These are phyloP conservation scores for Arabidopsis arenosa DNA, from an alignment of 345 rosid species.

Conservation along the genomic window DNA sequence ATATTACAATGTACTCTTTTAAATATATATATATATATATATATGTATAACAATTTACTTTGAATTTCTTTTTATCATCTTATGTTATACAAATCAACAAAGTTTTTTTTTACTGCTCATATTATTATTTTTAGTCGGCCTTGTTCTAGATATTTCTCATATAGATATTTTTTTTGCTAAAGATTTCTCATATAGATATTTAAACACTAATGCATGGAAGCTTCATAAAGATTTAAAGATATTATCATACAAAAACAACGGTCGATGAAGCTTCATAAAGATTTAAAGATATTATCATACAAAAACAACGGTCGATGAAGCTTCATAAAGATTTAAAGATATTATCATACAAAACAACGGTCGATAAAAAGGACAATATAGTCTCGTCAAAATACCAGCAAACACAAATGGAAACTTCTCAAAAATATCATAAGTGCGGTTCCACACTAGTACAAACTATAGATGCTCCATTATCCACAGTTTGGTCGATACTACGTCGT, in stretches of 20 bases:
- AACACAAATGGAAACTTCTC: constrained; percentile 32
- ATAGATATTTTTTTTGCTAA: constrained; percentile 30
- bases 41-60: too few relatives aligned
- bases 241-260: too few relatives aligned
- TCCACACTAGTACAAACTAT: constrained; percentile 58
- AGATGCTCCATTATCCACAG: constrained; percentile 59
- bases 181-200: constrained; percentile 35
- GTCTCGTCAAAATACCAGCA: background rate
- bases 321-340: constrained; percentile 9
- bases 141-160: constrained; percentile 37
- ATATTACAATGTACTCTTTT: constrained; percentile 1
- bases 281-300: constrained; percentile 8
- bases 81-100: background rate
- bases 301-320: constrained; percentile 21
- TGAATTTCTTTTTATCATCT: background rate
- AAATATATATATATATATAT: too few relatives aligned
- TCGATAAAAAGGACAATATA: background rate
- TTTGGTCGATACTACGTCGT: constrained; percentile 74
- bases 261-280: background rate
- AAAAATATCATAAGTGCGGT: constrained; percentile 51
- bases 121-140: constrained; percentile 17
- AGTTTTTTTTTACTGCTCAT: background rate
- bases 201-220: background rate
- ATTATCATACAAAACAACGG: constrained; percentile 16
- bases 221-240: background rate